phyloP scores from a whole-genome alignment of 2,329 filamentous ascomycete genomes.

The Curvularia sp. region DNA sequence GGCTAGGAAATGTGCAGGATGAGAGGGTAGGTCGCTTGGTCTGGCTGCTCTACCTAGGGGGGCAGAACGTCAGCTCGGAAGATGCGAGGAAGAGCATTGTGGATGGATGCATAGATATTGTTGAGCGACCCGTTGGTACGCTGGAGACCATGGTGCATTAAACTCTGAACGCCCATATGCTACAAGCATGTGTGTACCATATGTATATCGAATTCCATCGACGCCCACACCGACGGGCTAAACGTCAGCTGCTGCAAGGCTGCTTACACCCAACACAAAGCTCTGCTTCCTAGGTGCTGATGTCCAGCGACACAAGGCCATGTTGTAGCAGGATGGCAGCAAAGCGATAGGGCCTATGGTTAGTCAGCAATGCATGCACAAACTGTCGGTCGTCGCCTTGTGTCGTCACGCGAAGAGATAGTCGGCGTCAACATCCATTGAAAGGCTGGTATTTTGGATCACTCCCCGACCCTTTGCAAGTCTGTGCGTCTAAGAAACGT shows the following conservation, averaged over 20 bases:
- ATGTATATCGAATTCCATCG: background rate
- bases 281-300: background rate
- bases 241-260: background rate
- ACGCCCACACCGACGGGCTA: background rate
- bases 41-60: conserved; percentile 90
- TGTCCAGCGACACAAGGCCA: background rate
- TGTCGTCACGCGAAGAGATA: background rate
- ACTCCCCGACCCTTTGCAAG: background rate
- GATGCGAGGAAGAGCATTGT: conserved; percentile 80
- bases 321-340: background rate
- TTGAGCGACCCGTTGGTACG: conserved; percentile 85
- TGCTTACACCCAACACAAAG: background rate
- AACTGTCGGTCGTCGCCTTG: background rate
- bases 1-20: conserved; percentile 76
- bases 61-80: conserved; percentile 86
- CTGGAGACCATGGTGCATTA: conserved; percentile 75
- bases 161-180: background rate
- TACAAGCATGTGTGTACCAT: background rate
- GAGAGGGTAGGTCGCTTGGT: conserved; percentile 81
- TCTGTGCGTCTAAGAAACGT: background rate
- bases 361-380: background rate
- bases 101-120: conserved; percentile 85
- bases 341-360: background rate
- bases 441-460: background rate
- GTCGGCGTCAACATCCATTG: background rate